Evolutionary conservation across 495 filamentous ascomycete species (phyloP), one percentile per base, ranked within the genome.

Genomic region (Neurospora hispaniola): DNA sequence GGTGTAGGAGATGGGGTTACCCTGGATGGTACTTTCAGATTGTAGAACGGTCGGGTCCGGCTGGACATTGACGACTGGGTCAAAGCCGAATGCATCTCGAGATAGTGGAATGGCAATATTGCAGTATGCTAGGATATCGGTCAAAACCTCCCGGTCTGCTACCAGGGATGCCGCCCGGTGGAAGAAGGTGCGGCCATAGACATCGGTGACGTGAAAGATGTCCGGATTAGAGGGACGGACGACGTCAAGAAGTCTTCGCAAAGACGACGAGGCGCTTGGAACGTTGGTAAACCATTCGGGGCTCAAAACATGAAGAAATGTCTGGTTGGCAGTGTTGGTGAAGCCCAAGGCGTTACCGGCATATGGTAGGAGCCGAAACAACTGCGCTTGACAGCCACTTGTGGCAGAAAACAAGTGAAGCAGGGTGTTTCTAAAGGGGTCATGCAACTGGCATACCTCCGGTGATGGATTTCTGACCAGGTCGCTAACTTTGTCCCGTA

Each of bases 231-330:
- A 42, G 5, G 74, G 75, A 14, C 73, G 72, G 4, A 80, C 39
- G 44, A 76, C 72, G 0, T 73, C 43, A 12, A 85, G 73, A 10
- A 84, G 78, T 23, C 78, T 77, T 48, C 76, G 70, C 41, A 80
- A 72, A 3, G 74, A 70, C 5, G 78, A 71, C 4, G 71, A 69
- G 9, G 70, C 71, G 20, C 23, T 70, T 14, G 46, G 42, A 3
- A 80, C 18, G 8, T 78, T 71, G 9, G 75, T 70, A 70, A 85
- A 82, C 81, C 82, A 84, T 10, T 81, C 77, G 2, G 71, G 72
- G 66, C 82, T 77, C 16, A 87, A 76, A 20, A 85, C 77, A 68
- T 87, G 85, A 14, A 87, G 80, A 62, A 85, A 87, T 1, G 83
- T 85, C 73, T 87, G 85, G 10, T 80, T 80, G 16, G 80, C 84